Evolutionary conservation across 257 asterid species (phyloP).

Genomic region (Ilex asprella): DNA sequence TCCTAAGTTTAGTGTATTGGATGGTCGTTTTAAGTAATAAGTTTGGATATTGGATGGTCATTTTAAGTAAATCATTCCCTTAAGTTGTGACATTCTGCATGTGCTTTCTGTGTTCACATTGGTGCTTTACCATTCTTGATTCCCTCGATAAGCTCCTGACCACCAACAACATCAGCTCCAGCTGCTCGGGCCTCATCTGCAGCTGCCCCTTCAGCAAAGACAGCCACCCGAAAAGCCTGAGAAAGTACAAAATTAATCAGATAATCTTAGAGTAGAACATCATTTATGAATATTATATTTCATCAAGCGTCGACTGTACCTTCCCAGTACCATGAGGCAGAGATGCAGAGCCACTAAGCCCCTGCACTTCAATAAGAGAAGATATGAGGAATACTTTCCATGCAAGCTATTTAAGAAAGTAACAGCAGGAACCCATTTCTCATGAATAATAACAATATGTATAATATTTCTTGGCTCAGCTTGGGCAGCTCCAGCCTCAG

Average conservation of each 20-base stretch:
- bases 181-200: constrained; percentile 95
- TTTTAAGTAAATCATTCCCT: too few relatives aligned
- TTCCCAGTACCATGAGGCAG: constrained; percentile 94
- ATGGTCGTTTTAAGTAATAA: too few relatives aligned
- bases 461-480: too few relatives aligned
- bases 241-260: constrained; percentile 23
- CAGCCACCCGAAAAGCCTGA: constrained; percentile 77
- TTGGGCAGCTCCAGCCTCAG: too few relatives aligned
- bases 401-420: neutral
- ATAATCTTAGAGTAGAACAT: constrained; percentile 11
- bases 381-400: constrained; percentile 6
- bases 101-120: neutral
- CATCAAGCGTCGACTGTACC: constrained; percentile 36
- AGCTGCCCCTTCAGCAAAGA: constrained; percentile 96
- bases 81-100: too few relatives aligned
- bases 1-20: neutral
- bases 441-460: neutral
- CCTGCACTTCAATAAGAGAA: constrained; percentile 50
- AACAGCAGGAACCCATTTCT: neutral
- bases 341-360: constrained; percentile 65
- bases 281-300: constrained; percentile 7
- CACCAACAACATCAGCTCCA: constrained; percentile 93
- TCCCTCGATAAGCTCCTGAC: constrained; percentile 77
- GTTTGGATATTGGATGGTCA: too few relatives aligned
- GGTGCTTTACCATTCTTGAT: constrained; percentile 51